Evolutionary conservation across 2,329 filamentous ascomycete species (phyloP).

Genomic region (Chrysoporthe puriensis): DNA sequence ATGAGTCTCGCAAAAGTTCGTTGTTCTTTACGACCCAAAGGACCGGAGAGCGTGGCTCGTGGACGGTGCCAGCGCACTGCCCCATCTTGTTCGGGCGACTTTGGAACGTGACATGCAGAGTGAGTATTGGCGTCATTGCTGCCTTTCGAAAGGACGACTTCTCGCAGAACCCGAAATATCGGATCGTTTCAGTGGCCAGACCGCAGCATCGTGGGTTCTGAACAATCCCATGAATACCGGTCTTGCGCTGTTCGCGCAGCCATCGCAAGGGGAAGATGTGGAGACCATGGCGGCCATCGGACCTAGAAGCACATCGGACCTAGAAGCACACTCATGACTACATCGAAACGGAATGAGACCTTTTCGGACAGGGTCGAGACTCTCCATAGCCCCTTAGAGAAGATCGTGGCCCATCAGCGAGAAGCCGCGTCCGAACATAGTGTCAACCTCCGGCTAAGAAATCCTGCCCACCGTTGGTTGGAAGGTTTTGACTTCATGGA

Average conservation of each 20-base stretch:
- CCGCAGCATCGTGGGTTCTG: slow-evolving; percentile 4
- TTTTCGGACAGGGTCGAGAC: slow-evolving; percentile 35
- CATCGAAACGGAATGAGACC: slow-evolving; percentile 23
- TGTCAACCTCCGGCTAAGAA: slow-evolving; percentile 22
- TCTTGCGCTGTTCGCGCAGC: slow-evolving; percentile 8
- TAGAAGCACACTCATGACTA: neutral
- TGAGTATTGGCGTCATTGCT: slow-evolving; percentile 29
- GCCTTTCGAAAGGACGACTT: slow-evolving; percentile 28
- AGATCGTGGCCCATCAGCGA: slow-evolving; percentile 35
- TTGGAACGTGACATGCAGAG: slow-evolving; percentile 29
- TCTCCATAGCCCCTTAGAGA: slow-evolving; percentile 35
- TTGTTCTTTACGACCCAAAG: slow-evolving; percentile 33
- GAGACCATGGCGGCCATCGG: neutral
- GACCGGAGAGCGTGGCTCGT: slow-evolving; percentile 41
- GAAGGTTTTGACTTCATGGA: slow-evolving; percentile 39
- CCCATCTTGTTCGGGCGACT: slow-evolving; percentile 42
- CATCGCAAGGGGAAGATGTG: neutral
- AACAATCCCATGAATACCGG: neutral
- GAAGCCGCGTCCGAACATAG: slow-evolving; percentile 24
- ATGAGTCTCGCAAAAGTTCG: slow-evolving; percentile 37
- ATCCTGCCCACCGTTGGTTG: slow-evolving; percentile 30
- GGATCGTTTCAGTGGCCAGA: neutral
- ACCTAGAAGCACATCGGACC: too few species aligned
- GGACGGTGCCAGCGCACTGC: slow-evolving; percentile 41
- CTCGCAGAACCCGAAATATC: neutral